Base-by-base conservation (phyloP, 2,329 filamentous ascomycete genomes). In the Basipetospora chlamydospora region DNA sequence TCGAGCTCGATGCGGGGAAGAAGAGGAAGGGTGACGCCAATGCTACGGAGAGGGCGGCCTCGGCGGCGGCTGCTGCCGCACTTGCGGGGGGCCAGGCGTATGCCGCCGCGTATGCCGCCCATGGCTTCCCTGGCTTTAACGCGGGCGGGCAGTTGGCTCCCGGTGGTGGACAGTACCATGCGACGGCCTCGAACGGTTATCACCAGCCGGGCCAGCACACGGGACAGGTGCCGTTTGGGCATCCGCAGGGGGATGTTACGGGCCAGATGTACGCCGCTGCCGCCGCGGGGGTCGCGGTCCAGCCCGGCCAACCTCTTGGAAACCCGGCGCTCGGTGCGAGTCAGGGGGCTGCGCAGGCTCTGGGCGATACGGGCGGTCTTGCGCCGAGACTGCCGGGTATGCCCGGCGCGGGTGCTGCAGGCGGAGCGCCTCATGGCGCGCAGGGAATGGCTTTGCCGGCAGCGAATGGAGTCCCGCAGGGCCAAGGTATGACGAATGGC, bases 1-100 rank as follows among this genome's bases (percentile, higher is more conserved):
- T 75, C 18, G 67, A 73, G 43, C 57, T 76, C 15, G 71, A 76
- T 39, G 68, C 69, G 9, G 70, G 70, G 29, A 74, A 74, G 57
- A 73, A 74, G 51, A 66, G 70, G 43, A 73, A 73, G 48, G 60
- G 64, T 4, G 56, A 55, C 3, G 69, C 68, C 10, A 67, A 67
- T 6, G 68, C 72, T 43, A 61, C 64, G 22, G 33, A 41, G 18
- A 37, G 32, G n/a, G 48, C 51, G 5, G 43, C 59, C 18, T 49
- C 56, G n/a, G 23, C 37, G n/a, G 32, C 37, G n/a, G 30, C 37
- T n/a, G 37, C 31, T 13, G 31, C 30, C 5, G 30, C 37, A 8
- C 25, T 33, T 7, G 18, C 17, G 6, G 31, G 31, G 11, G 37
- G 37, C 4, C 29, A 33, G 26, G 26, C 29, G 16, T 34, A 29